Evolutionary conservation across 2,329 filamentous ascomycete species (phyloP).

Genomic region (Raffaelea arxii): DNA sequence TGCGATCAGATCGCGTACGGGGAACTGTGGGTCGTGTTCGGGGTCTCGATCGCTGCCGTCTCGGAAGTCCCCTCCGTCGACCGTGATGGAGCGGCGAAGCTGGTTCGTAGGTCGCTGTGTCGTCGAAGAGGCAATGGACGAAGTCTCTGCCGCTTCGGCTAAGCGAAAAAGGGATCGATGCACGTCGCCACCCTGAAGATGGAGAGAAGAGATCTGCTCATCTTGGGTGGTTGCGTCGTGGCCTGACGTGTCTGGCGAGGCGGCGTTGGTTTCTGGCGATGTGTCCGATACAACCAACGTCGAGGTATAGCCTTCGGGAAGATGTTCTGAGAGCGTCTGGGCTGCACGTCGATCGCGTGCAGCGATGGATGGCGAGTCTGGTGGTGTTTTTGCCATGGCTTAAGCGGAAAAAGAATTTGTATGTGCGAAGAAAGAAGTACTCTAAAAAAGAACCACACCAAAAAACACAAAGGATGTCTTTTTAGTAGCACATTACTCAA

Average conservation of each 20-base stretch:
- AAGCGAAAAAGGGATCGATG: conserved; percentile 71
- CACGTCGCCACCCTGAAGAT: conserved; percentile 66
- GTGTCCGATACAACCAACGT: conserved; percentile 15
- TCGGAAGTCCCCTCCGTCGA: conserved; percentile 39
- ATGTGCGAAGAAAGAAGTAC: neutral
- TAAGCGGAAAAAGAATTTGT: conserved; percentile 2
- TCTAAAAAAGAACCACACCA: neutral
- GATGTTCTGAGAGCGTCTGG: conserved; percentile 20
- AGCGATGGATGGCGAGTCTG: conserved; percentile 1
- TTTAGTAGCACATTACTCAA: no score
- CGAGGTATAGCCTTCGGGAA: conserved; percentile 24
- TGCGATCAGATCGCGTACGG: conserved; percentile 23
- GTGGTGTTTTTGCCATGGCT: conserved; percentile 8
- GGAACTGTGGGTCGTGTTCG: conserved; percentile 12
- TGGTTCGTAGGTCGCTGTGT: neutral
- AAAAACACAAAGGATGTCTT: no score
- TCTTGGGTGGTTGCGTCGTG: conserved; percentile 6
- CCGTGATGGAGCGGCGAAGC: conserved; percentile 51
- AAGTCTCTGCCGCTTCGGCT: conserved; percentile 37
- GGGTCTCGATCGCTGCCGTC: neutral
- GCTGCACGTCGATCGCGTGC: conserved; percentile 8
- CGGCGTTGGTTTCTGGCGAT: neutral
- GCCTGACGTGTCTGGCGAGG: neutral
- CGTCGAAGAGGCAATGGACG: neutral
- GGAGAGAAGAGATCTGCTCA: conserved; percentile 53